Percentiles rank a stretch among this genome's conserved stretches.
These are phyloP conservation scores for Alnus glutinosa DNA, from an alignment of 306 rosid genomes.

Conservation along the genomic window DNA sequence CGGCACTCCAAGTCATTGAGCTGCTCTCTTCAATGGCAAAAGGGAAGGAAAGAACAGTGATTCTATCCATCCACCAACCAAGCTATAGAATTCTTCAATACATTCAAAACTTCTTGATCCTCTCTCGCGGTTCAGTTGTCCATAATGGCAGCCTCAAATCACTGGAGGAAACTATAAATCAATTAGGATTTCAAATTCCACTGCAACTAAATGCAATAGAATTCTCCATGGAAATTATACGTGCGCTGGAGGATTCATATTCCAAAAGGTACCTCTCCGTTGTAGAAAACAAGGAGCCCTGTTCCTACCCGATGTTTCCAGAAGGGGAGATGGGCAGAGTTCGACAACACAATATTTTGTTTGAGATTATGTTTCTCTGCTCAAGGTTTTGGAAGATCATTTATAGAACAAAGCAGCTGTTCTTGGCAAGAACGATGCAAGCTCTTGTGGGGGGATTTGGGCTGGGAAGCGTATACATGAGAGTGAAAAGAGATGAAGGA, in stretches of 20 bases:
- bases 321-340: slow-evolving; percentile 32
- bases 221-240: slow-evolving; percentile 77
- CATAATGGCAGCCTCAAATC: slow-evolving; percentile 69
- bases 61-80: slow-evolving; percentile 89
- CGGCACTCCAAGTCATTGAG: slow-evolving; percentile 65
- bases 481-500: slow-evolving; percentile 64
- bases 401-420: slow-evolving; percentile 86
- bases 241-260: slow-evolving; percentile 46
- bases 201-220: slow-evolving; percentile 71
- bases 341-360: slow-evolving; percentile 29
- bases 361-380: slow-evolving; percentile 72
- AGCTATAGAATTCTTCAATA: slow-evolving; percentile 78
- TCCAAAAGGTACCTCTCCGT: slow-evolving; percentile 23
- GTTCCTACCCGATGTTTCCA: slow-evolving; percentile 34
- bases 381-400: slow-evolving; percentile 84
- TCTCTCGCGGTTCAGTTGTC: slow-evolving; percentile 67
- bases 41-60: slow-evolving; percentile 58
- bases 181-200: slow-evolving; percentile 63
- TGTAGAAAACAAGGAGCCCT: slow-evolving; percentile 26
- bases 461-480: slow-evolving; percentile 73
- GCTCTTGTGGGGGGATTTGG: slow-evolving; percentile 90
- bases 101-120: slow-evolving; percentile 69
- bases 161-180: slow-evolving; percentile 54
- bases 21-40: slow-evolving; percentile 65
- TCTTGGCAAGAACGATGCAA: slow-evolving; percentile 81